A percentile compares a stretch with the other conserved stretches of the same genome.
These are phyloP conservation scores for Asterochloris sp. DNA, from an alignment of 139 green algal genomes.

Conservation along the genomic window DNA sequence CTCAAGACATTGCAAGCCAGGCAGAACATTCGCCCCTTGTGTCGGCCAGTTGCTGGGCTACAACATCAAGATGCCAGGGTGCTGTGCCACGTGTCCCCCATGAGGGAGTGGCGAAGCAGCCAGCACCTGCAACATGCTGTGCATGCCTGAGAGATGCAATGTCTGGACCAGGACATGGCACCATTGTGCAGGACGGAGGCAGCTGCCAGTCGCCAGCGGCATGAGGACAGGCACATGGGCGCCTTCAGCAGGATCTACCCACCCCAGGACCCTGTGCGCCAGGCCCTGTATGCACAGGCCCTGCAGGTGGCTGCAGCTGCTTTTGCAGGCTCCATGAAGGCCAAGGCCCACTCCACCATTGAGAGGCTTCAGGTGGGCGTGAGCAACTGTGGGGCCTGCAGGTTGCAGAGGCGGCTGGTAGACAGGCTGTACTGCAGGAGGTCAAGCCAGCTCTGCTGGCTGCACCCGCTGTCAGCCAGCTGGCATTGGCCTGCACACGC, in stretches of 20 bases:
- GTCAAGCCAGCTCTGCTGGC: neutral
- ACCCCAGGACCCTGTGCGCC: neutral
- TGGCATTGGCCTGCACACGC: too few relatives aligned
- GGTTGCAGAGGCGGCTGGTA: neutral
- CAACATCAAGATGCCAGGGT: neutral
- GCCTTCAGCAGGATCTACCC: slow-evolving; percentile 14
- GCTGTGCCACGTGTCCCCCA: too few relatives aligned
- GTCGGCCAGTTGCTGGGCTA: neutral
- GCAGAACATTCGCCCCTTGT: neutral
- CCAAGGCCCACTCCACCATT: slow-evolving; percentile 15
- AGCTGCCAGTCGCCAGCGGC: neutral
- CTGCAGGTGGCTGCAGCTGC: neutral
- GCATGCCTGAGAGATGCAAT: neutral
- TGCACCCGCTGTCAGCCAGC: neutral
- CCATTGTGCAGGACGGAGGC: neutral
- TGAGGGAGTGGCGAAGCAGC: neutral
- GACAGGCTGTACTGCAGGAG: neutral
- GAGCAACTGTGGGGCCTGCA: neutral
- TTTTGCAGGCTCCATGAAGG: slow-evolving; percentile 13
- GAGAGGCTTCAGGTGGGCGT: slow-evolving; percentile 6
- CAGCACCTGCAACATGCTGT: neutral
- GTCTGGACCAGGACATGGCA: neutral
- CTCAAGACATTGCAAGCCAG: neutral
- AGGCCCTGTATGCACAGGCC: slow-evolving; percentile 19
- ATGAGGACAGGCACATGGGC: neutral